A percentile compares a stretch with the other conserved stretches of the same genome.
phyloP scores from a whole-genome alignment of 2,329 filamentous ascomycete genomes.

The Ramichloridium luteum region DNA sequence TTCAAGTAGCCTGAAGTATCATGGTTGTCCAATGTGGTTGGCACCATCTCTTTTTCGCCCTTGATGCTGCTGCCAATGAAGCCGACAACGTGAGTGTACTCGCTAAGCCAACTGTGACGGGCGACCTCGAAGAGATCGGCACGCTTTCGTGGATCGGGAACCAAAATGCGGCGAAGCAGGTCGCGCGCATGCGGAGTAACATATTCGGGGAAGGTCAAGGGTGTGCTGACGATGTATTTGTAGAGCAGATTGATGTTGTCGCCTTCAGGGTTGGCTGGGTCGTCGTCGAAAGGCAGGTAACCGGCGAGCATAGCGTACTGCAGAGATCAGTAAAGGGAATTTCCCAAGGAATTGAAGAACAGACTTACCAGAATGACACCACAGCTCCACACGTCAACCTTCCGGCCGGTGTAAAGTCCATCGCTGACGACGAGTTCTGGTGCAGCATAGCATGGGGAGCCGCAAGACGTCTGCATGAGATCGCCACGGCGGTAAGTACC shows the following conservation, averaged over 20 bases:
- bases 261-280: constrained; percentile 93
- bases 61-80: constrained; percentile 96
- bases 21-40: constrained; percentile 50
- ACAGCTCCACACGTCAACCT: constrained; percentile 98
- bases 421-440: constrained; percentile 96
- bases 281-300: constrained; percentile 94
- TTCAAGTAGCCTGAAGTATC: constrained; percentile 52
- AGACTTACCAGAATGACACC: constrained; percentile 84
- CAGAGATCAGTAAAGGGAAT: constrained; percentile 9
- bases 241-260: constrained; percentile 98
- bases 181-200: constrained; percentile 94
- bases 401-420: constrained; percentile 89
- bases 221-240: constrained; percentile 97
- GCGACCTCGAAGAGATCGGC: constrained; percentile 96
- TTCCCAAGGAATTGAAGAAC: background rate
- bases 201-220: constrained; percentile 95
- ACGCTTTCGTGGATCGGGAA: constrained; percentile 86
- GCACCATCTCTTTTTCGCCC: constrained; percentile 71
- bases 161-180: constrained; percentile 79
- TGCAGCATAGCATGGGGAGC: constrained; percentile 93
- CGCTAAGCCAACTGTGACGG: constrained; percentile 93
- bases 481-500: constrained; percentile 61
- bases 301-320: constrained; percentile 98
- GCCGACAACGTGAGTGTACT: constrained; percentile 91
- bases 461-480: constrained; percentile 97